Percentiles rank a stretch among this genome's conserved stretches.
These are phyloP conservation scores for Dioscorea cayenensis DNA, from an alignment of 116 monocot species.

Conservation along the genomic window DNA sequence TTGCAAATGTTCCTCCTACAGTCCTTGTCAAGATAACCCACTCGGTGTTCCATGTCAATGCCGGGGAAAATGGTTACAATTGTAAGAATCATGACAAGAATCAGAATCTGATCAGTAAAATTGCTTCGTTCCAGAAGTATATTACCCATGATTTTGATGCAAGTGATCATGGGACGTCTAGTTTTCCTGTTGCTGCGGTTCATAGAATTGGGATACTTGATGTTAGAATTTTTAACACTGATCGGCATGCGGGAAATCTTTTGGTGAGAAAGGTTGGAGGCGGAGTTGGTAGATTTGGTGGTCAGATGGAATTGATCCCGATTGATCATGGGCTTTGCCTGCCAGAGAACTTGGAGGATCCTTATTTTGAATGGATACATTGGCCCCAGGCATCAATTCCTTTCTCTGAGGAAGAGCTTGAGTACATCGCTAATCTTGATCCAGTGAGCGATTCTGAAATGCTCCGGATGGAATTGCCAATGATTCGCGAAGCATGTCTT, in stretches of 20 bases:
- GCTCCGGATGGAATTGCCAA: constrained; percentile 67
- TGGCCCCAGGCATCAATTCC: constrained; percentile 94
- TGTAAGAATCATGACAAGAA: constrained; percentile 21
- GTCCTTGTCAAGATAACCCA: constrained; percentile 84
- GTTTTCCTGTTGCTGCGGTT: constrained; percentile 73
- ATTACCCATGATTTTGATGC: constrained; percentile 90
- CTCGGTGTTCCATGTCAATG: constrained; percentile 68
- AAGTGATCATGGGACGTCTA: constrained; percentile 82
- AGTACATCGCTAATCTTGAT: constrained; percentile 80
- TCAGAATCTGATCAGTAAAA: constrained; percentile 41
- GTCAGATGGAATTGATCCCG: constrained; percentile 63
- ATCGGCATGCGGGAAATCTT: constrained; percentile 83
- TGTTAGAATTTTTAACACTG: constrained; percentile 80
- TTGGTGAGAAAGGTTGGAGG: constrained; percentile 49
- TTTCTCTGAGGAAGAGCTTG: constrained; percentile 82
- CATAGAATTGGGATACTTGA: constrained; percentile 87
- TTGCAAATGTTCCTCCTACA: constrained; percentile 85
- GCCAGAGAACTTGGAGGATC: constrained; percentile 86
- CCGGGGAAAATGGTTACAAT: constrained; percentile 22
- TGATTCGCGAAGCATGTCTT: constrained; percentile 81
- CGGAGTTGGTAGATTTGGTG: constrained; percentile 45
- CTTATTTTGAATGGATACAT: constrained; percentile 96
- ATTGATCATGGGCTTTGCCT: constrained; percentile 94
- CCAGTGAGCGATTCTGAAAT: constrained; percentile 55
- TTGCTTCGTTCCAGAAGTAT: constrained; percentile 90